These are phyloP conservation scores for Aspergillus viridinutans DNA, from an alignment of 2,329 filamentous ascomycete species.

Conservation along the genomic window DNA sequence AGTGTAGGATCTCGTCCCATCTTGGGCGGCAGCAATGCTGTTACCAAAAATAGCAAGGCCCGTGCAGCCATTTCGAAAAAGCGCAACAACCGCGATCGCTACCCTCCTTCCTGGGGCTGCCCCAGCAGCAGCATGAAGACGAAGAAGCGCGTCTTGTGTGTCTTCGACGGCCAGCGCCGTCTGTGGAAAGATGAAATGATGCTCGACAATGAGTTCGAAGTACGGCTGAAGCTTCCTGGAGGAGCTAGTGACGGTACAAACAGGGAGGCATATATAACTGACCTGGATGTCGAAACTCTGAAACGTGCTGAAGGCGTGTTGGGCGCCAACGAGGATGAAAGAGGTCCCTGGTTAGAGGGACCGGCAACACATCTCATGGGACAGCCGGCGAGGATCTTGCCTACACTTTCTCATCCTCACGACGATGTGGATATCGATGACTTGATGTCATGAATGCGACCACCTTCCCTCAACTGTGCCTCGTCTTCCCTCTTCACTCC, in stretches of 20 bases:
- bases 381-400: slow-evolving; percentile 28
- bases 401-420: slow-evolving; percentile 23
- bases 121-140: slow-evolving; percentile 92
- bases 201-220: slow-evolving; percentile 91
- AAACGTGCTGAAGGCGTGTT: slow-evolving; percentile 82
- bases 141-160: slow-evolving; percentile 93
- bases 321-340: slow-evolving; percentile 76
- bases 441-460: slow-evolving; percentile 24
- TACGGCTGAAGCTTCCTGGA: slow-evolving; percentile 75
- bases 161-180: slow-evolving; percentile 82
- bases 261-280: slow-evolving; percentile 76
- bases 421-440: slow-evolving; percentile 35
- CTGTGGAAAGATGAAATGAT: slow-evolving; percentile 99
- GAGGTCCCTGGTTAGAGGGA: slow-evolving; percentile 67
- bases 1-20: slow-evolving; percentile 49
- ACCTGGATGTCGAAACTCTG: slow-evolving; percentile 86
- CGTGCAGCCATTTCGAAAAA: slow-evolving; percentile 57
- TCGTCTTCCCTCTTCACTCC: slow-evolving; percentile 7
- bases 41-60: slow-evolving; percentile 64
- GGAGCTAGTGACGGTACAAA: slow-evolving; percentile 80
- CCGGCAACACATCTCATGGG: slow-evolving; percentile 30
- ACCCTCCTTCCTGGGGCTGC: slow-evolving; percentile 90
- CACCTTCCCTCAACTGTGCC: slow-evolving; percentile 4
- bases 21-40: slow-evolving; percentile 44
- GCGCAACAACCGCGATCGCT: slow-evolving; percentile 89